Percentiles rank a stretch among this genome's conserved stretches.
These are phyloP conservation scores for Ceratocystis variospora DNA, from an alignment of 2,329 filamentous ascomycete genomes.

Conservation along the genomic window DNA sequence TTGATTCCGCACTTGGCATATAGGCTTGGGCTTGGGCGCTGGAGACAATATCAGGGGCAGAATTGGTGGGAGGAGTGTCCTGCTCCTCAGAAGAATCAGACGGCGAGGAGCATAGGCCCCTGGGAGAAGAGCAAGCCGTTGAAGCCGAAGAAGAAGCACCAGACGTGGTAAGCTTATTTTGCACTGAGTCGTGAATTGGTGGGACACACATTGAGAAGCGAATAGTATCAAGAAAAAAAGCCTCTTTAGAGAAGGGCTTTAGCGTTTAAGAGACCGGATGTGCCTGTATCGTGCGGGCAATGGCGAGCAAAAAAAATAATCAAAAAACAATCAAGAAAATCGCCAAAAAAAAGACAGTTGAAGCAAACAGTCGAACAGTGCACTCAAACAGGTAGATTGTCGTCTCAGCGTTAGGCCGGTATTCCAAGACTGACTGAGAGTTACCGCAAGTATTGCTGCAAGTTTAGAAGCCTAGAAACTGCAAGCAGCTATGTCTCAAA, in stretches of 20 bases:
- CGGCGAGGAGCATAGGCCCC: background rate
- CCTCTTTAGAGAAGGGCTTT: background rate
- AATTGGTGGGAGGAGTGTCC: background rate
- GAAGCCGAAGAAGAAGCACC: background rate
- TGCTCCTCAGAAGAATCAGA: background rate
- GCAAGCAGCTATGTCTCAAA: background rate
- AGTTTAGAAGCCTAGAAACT: background rate
- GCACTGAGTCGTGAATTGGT: conserved; percentile 8
- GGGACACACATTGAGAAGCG: conserved; percentile 15
- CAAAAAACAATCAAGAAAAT: too few species aligned
- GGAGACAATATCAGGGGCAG: background rate
- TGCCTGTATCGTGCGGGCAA: background rate
- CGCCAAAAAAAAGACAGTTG: background rate
- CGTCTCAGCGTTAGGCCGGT: background rate
- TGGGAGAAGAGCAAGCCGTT: background rate
- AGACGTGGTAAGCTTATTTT: conserved; percentile 7
- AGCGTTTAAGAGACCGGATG: background rate
- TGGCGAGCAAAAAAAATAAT: background rate
- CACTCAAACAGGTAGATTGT: background rate
- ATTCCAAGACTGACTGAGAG: background rate
- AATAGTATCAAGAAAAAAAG: background rate
- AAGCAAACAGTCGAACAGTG: background rate
- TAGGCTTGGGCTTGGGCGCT: background rate
- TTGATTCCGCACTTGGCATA: background rate
- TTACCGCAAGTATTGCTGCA: background rate